Percentiles rank a stretch among this genome's conserved stretches.
Conservation (phyloP, 108 stramenopile genomes). For the Aurantiochytrium sp. region DNA sequence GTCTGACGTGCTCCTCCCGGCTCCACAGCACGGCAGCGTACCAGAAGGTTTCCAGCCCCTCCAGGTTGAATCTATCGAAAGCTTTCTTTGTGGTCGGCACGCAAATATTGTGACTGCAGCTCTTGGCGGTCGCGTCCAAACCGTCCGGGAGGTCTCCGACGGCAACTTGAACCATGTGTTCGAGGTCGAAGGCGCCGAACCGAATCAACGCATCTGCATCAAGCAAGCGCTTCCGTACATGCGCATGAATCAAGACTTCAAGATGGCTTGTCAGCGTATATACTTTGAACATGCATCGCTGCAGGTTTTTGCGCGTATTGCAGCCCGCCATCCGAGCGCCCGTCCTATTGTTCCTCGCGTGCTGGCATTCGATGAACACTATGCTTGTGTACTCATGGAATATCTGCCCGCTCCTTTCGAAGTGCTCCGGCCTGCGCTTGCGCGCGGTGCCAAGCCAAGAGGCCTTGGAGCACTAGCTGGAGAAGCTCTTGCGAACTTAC, state of each 20-base stretch:
- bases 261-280: not conserved
- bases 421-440: not conserved
- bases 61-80: not conserved
- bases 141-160: not conserved
- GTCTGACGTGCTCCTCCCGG: not conserved
- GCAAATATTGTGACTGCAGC: not conserved
- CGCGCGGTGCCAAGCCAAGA: not conserved
- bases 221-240: not conserved
- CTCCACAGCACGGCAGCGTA: not conserved
- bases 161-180: not conserved
- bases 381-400: not conserved
- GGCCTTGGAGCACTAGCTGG: not conserved
- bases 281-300: not conserved
- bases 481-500: not conserved
- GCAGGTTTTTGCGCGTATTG: not conserved
- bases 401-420: not conserved
- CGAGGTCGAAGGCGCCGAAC: not conserved
- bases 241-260: not conserved
- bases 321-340: not conserved
- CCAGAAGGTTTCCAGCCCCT: not conserved
- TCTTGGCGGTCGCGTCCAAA: not conserved
- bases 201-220: not conserved
- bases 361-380: not conserved
- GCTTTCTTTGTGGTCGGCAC: not conserved
- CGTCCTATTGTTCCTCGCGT: not conserved